Conservation (phyloP, 2,329 filamentous ascomycete species). For the Diaporthe citri region DNA sequence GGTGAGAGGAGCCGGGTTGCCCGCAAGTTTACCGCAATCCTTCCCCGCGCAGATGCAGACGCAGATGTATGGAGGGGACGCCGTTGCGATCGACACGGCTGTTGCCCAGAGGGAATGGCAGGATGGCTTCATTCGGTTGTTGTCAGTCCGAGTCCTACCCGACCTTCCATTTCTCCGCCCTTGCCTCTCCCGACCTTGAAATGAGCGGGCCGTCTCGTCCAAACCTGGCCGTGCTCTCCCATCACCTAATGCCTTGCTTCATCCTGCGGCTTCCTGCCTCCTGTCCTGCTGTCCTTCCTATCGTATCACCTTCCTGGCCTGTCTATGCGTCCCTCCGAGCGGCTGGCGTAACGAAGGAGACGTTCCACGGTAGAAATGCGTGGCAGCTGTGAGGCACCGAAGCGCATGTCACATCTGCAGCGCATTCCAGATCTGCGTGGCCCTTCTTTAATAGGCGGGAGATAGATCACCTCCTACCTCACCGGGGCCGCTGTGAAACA, state of each 20-base stretch:
- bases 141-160: slow-evolving; percentile 24
- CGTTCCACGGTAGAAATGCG: slow-evolving; percentile 11
- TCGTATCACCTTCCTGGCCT: slow-evolving; percentile 1
- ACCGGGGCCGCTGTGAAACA: slow-evolving; percentile 33
- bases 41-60: not conserved
- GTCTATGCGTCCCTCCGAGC: not conserved
- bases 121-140: slow-evolving; percentile 32
- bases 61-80: not conserved
- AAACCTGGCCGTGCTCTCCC: not conserved
- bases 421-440: slow-evolving; percentile 23
- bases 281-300: slow-evolving; percentile 8
- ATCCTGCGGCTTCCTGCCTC: slow-evolving; percentile 8
- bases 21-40: slow-evolving; percentile 20
- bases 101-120: slow-evolving; percentile 12
- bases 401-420: slow-evolving; percentile 13
- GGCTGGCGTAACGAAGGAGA: slow-evolving; percentile 12
- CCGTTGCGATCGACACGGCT: slow-evolving; percentile 21
- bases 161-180: slow-evolving; percentile 22
- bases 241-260: not conserved
- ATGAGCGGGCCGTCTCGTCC: slow-evolving; percentile 8
- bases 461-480: slow-evolving; percentile 31
- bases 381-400: not conserved
- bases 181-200: slow-evolving; percentile 15
- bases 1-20: slow-evolving; percentile 11
- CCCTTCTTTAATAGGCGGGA: slow-evolving; percentile 26